These are phyloP conservation scores for Phalaenopsis aphrodite DNA, from an alignment of 106 monocot genomes.

Conservation along the genomic window DNA sequence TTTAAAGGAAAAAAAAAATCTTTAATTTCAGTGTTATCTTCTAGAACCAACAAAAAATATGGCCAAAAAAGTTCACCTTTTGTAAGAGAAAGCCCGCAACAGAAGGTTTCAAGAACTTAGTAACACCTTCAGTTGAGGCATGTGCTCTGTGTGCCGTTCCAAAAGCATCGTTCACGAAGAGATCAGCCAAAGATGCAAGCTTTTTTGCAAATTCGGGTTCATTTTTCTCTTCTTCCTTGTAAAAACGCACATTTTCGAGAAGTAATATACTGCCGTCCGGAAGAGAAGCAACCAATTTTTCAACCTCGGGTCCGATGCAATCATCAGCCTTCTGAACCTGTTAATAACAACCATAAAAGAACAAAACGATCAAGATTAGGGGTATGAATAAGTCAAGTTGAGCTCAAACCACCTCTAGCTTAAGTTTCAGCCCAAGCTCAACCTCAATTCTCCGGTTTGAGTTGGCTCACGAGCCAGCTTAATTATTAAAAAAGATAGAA, in stretches of 20 bases:
- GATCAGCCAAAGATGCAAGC: conserved; percentile 81
- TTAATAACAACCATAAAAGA: conserved; percentile 4
- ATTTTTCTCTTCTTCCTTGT: conserved; percentile 93
- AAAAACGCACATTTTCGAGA: conserved; percentile 84
- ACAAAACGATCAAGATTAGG: too few relatives aligned
- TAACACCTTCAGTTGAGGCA: conserved; percentile 84
- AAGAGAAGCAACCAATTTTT: conserved; percentile 54
- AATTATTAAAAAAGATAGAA: too few relatives aligned
- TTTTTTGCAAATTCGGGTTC: conserved; percentile 88
- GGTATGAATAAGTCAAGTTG: too few relatives aligned
- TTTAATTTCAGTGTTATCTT: neutral
- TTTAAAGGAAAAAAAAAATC: neutral
- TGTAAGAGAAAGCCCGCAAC: conserved; percentile 67
- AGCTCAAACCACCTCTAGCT: too few relatives aligned
- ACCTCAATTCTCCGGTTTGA: too few relatives aligned
- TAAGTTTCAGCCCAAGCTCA: too few relatives aligned
- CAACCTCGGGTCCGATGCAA: conserved; percentile 72
- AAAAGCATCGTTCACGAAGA: conserved; percentile 90
- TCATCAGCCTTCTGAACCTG: conserved; percentile 67
- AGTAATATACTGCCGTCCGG: conserved; percentile 72
- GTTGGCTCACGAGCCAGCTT: too few relatives aligned
- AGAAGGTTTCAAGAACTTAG: conserved; percentile 58
- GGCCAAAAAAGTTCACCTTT: conserved; percentile 25
- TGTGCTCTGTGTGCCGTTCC: conserved; percentile 75
- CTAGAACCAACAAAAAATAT: neutral